Conservation (phyloP, 257 asterid genomes). For the Plantago major region DNA sequence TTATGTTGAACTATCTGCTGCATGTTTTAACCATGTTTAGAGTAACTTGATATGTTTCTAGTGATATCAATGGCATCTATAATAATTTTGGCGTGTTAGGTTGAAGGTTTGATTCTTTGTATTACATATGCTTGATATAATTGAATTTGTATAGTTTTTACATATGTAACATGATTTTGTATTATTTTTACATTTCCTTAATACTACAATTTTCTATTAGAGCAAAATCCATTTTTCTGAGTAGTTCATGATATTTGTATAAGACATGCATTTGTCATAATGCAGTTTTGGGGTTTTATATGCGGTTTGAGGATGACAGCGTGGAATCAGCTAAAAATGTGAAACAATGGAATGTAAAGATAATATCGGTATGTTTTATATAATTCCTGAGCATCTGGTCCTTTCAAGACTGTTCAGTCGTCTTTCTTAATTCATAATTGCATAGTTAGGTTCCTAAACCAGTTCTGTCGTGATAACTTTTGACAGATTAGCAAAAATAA, state of each 20-base stretch:
- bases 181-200: no score
- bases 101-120: no score
- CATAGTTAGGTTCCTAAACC: constrained; percentile 17
- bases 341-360: constrained; percentile 99
- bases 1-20: not conserved
- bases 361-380: constrained; percentile 70
- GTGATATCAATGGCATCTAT: no score
- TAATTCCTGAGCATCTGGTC: constrained; percentile 9
- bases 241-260: not conserved
- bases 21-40: not conserved
- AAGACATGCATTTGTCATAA: constrained; percentile 15
- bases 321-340: constrained; percentile 88
- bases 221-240: no score
- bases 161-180: no score
- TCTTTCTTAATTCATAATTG: constrained; percentile 4
- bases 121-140: no score
- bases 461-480: constrained; percentile 3
- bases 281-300: constrained; percentile 89
- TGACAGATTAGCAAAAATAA: constrained; percentile 93
- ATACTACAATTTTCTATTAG: no score
- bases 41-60: constrained; percentile 1
- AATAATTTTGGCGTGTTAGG: no score
- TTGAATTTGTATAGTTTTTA: no score
- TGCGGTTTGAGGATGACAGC: constrained; percentile 98
- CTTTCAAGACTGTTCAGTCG: not conserved